phyloP scores from a whole-genome alignment of 2,329 filamentous ascomycete species.

The Sodiomyces alkalinus region DNA sequence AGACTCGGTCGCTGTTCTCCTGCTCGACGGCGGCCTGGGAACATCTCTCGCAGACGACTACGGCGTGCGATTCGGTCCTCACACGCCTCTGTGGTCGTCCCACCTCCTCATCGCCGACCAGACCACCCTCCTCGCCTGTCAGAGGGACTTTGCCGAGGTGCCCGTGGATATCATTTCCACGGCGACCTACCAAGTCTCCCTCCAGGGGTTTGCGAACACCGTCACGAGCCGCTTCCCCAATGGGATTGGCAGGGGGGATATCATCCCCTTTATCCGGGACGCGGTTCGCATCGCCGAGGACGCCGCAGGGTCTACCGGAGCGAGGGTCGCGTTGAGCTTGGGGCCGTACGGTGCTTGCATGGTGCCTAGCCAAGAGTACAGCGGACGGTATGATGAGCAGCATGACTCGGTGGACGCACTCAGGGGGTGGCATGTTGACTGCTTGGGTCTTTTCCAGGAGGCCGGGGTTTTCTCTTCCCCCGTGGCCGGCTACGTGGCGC shows the following conservation, averaged over 20 bases:
- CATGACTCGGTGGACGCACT: constrained; percentile 29
- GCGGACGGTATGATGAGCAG: constrained; percentile 38
- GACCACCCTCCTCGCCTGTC: constrained; percentile 35
- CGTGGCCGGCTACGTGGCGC: constrained; percentile 39
- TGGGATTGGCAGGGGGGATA: constrained; percentile 24
- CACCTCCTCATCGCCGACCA: constrained; percentile 43
- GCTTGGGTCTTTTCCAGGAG: constrained; percentile 33
- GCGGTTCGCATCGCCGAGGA: constrained; percentile 27
- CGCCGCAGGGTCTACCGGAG: constrained; percentile 12
- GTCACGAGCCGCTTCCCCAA: constrained; percentile 22
- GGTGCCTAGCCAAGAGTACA: constrained; percentile 51
- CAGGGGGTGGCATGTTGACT: constrained; percentile 38
- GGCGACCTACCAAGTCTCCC: constrained; percentile 51
- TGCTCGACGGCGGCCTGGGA: constrained; percentile 54
- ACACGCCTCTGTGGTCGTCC: constrained; percentile 51
- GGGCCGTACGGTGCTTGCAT: constrained; percentile 55
- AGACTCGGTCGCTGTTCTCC: constrained; percentile 14
- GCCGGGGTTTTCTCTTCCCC: constrained; percentile 21
- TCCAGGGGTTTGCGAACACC: constrained; percentile 39
- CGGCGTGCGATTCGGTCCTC: constrained; percentile 31
- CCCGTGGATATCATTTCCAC: constrained; percentile 50
- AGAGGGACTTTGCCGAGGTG: constrained; percentile 36
- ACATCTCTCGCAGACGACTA: constrained; percentile 49
- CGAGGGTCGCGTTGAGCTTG: constrained; percentile 39
- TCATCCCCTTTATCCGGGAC: constrained; percentile 24